Conservation (phyloP, 2,329 filamentous ascomycete species). For the Apiospora marii region DNA sequence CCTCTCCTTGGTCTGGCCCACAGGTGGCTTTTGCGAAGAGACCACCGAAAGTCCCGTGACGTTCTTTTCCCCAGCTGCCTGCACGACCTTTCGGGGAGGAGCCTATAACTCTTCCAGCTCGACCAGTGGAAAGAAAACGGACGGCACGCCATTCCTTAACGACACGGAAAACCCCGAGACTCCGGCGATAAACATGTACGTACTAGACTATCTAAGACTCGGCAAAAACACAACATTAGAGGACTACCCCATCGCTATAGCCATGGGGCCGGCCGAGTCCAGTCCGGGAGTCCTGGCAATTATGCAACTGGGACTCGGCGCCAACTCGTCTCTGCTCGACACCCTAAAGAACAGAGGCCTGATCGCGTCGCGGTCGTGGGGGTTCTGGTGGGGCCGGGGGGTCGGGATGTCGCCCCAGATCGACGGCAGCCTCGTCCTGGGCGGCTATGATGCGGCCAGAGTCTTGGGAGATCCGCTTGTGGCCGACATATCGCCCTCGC, state of each 20-base stretch:
- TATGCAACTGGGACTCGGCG: neutral
- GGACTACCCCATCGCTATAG: neutral
- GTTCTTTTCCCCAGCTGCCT: too few relatives aligned
- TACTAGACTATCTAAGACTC: neutral
- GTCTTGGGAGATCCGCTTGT: neutral
- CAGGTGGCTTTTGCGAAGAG: too few relatives aligned
- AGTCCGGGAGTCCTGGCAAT: neutral
- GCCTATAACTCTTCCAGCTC: too few relatives aligned
- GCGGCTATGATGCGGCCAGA: neutral
- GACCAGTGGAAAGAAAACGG: too few relatives aligned
- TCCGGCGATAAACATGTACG: too few relatives aligned
- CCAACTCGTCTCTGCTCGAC: neutral
- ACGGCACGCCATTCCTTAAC: too few relatives aligned
- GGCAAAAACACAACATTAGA: neutral
- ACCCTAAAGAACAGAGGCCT: neutral
- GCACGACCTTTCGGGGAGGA: too few relatives aligned
- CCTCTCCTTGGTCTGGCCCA: too few relatives aligned
- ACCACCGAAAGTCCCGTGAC: too few relatives aligned
- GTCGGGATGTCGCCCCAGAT: neutral
- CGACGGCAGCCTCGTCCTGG: neutral
- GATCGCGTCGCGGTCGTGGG: neutral
- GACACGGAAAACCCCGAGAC: too few relatives aligned
- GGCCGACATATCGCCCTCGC: too few relatives aligned
- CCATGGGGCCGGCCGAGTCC: neutral
- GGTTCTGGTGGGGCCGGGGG: neutral